Evolutionary conservation across 2,329 filamentous ascomycete species (phyloP).

Genomic region (Beauveria caledonica): DNA sequence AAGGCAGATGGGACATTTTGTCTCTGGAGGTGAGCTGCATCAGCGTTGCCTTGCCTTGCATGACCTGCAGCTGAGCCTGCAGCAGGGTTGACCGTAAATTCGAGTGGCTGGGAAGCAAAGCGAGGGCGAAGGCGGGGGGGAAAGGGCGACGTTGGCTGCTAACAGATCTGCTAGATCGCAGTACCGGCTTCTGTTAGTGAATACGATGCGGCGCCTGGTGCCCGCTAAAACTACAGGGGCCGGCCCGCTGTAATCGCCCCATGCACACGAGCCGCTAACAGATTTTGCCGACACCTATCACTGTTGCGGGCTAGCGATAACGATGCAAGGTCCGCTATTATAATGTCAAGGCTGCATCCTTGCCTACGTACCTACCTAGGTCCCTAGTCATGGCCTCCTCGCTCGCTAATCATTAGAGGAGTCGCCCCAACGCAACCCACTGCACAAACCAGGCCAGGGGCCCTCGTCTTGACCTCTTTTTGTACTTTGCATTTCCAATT

Average conservation of each 20-base stretch:
- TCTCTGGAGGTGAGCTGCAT: background rate
- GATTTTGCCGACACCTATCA: background rate
- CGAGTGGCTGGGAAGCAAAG: conserved; percentile 21
- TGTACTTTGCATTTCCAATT: background rate
- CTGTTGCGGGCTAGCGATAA: too few relatives aligned
- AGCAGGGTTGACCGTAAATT: conserved; percentile 20
- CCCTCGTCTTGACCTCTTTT: background rate
- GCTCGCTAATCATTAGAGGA: too few relatives aligned
- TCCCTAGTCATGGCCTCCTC: too few relatives aligned
- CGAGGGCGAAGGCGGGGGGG: conserved; percentile 12
- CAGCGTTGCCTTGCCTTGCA: too few relatives aligned
- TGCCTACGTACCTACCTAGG: too few relatives aligned
- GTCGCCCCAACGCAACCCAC: background rate
- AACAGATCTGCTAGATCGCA: background rate
- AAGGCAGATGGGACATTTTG: background rate
- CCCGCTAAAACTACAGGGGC: background rate
- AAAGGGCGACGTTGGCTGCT: background rate
- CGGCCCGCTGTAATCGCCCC: background rate
- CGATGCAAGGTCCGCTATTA: too few relatives aligned
- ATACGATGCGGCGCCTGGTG: background rate
- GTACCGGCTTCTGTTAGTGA: background rate
- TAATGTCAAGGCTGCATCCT: too few relatives aligned
- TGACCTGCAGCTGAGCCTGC: background rate
- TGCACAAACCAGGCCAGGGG: background rate
- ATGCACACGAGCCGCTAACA: background rate